A percentile compares a stretch with the other conserved stretches of the same genome.
These are phyloP conservation scores for Limnomonas spitsbergensis DNA, from an alignment of 139 green algal genomes.

Conservation along the genomic window DNA sequence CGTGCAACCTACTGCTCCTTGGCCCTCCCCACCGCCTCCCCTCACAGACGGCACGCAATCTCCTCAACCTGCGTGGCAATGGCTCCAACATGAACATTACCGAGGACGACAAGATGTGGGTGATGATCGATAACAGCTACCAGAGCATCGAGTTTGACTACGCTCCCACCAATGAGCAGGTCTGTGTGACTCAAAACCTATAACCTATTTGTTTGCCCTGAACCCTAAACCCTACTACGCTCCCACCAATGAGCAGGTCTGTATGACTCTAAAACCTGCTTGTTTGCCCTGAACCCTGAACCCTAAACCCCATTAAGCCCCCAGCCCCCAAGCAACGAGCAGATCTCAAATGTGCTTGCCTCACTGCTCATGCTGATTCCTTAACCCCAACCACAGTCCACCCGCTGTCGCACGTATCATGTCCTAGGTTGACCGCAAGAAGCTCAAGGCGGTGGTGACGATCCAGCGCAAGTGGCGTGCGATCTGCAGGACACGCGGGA, in stretches of 20 bases:
- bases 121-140: conserved; percentile 42
- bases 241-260: conserved; percentile 30
- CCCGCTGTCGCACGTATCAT: background rate
- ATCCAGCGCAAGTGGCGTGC: background rate
- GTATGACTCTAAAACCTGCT: too few species aligned
- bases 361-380: too few species aligned
- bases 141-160: conserved; percentile 36
- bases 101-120: conserved; percentile 52
- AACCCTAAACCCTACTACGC: conserved; percentile 31
- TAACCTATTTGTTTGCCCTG: too few species aligned
- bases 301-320: too few species aligned
- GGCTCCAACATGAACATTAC: conserved; percentile 20
- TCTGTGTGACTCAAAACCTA: too few species aligned
- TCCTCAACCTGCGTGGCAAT: conserved; percentile 30
- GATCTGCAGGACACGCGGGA: background rate
- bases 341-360: too few species aligned
- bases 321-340: too few species aligned
- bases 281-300: conserved; percentile 20
- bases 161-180: conserved; percentile 27
- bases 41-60: background rate
- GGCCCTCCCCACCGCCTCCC: too few species aligned
- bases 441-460: background rate
- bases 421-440: background rate
- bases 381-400: too few species aligned
- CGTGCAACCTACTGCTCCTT: too few species aligned